These are phyloP conservation scores for Gillenia trifoliata DNA, from an alignment of 306 rosid genomes.

Conservation along the genomic window DNA sequence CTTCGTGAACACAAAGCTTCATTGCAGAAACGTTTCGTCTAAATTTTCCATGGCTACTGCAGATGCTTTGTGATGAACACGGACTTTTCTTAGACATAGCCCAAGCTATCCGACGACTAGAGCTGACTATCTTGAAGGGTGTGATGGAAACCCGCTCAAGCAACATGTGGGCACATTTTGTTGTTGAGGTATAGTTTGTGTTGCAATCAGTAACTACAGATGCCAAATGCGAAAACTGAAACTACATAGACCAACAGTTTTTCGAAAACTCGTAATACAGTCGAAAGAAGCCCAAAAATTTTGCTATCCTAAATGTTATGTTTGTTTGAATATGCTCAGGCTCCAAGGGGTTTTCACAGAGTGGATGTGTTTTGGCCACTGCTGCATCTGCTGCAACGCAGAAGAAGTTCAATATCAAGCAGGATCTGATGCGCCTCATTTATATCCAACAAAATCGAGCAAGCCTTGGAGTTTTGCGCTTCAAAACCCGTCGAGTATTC, in stretches of 20 bases:
- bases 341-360: constrained; percentile 78
- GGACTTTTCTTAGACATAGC: constrained; percentile 82
- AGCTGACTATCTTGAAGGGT: constrained; percentile 71
- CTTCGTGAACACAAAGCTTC: not conserved
- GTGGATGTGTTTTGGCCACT: constrained; percentile 83
- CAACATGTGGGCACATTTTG: constrained; percentile 63
- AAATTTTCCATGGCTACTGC: not conserved
- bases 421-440: constrained; percentile 29
- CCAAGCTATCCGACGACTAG: constrained; percentile 52
- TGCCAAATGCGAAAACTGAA: not conserved
- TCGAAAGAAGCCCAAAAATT: not conserved
- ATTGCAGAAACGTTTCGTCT: not conserved
- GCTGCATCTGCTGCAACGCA: constrained; percentile 73
- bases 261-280: not conserved
- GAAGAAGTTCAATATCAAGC: constrained; percentile 32
- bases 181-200: constrained; percentile 56
- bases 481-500: too few species aligned
- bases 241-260: not conserved
- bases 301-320: not conserved
- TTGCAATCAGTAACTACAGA: not conserved
- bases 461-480: not conserved
- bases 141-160: constrained; percentile 45
- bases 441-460: not conserved
- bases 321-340: constrained; percentile 32
- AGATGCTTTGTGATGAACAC: constrained; percentile 61